Evolutionary conservation across 805 yeast genomes (phyloP).

Genomic region (Grigorovia transvaalensis): DNA sequence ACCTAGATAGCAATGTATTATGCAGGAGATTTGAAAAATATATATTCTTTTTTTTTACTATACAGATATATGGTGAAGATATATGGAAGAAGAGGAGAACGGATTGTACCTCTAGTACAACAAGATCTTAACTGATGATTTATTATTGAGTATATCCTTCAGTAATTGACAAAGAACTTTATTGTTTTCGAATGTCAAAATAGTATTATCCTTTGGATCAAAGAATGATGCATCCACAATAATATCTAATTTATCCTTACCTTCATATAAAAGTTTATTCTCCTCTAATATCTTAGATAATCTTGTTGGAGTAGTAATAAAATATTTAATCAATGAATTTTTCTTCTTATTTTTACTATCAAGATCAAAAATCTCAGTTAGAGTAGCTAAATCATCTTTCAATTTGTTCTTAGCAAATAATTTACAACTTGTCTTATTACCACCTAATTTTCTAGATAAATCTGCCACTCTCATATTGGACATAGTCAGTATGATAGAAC

Average conservation of each 20-base stretch:
- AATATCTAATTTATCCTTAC: conserved; percentile 29
- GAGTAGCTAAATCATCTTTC: conserved; percentile 41
- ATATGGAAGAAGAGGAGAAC: neutral
- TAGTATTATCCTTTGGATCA: conserved; percentile 23
- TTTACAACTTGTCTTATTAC: conserved; percentile 49
- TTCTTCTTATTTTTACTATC: conserved; percentile 1
- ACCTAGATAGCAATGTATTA: too few relatives aligned
- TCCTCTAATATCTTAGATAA: conserved; percentile 20
- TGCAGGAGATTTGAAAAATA: neutral
- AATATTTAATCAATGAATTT: conserved; percentile 17
- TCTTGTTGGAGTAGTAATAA: conserved; percentile 25
- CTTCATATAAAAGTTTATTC: conserved; percentile 22
- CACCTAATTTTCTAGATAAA: conserved; percentile 52
- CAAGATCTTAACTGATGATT: conserved; percentile 27
- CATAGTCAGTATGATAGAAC: conserved; percentile 46
- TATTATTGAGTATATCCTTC: conserved; percentile 21
- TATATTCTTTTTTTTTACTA: neutral
- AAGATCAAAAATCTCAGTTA: conserved; percentile 15
- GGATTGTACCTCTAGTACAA: conserved; percentile 12
- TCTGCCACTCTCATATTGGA: conserved; percentile 87
- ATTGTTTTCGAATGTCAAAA: conserved; percentile 21
- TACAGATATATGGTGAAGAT: too few relatives aligned
- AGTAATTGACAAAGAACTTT: conserved; percentile 18
- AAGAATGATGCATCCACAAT: conserved; percentile 27
- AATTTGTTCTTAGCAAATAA: conserved; percentile 66